phyloP scores from a whole-genome alignment of 2,329 filamentous ascomycete species.

The Sporothrix brunneoviolacea region DNA sequence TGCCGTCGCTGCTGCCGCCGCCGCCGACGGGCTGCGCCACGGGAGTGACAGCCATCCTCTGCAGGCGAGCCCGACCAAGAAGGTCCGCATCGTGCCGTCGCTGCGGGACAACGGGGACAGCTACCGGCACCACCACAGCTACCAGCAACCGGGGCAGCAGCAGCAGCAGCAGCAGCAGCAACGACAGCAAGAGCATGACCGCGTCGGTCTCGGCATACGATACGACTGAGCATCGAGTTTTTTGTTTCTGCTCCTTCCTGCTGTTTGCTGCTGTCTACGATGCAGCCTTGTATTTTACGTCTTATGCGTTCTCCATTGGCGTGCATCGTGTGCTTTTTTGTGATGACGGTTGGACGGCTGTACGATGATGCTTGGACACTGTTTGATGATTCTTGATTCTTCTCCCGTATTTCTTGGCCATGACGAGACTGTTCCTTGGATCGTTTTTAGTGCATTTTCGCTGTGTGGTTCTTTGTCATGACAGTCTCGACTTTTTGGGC shows the following conservation, averaged over 20 bases:
- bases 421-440: no score
- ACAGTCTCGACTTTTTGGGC: neutral
- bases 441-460: no score
- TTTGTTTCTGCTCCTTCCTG: neutral
- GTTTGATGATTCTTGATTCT: neutral
- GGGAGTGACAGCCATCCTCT: conserved; percentile 27
- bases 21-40: no score
- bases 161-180: conserved; percentile 1
- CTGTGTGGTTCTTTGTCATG: neutral
- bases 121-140: conserved; percentile 14
- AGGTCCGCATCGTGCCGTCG: conserved; percentile 37
- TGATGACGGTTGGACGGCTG: no score
- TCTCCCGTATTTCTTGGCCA: neutral
- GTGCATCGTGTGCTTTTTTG: no score
- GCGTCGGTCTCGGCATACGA: conserved; percentile 48
- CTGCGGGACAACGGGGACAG: conserved; percentile 29
- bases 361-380: no score
- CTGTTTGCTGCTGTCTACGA: neutral
- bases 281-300: neutral
- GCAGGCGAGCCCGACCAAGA: conserved; percentile 45
- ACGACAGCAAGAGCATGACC: conserved; percentile 18
- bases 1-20: no score
- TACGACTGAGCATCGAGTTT: conserved; percentile 28
- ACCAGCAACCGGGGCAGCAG: conserved; percentile 2
- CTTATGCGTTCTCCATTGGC: no score